Percentiles rank a stretch among this genome's conserved stretches.
phyloP scores from a whole-genome alignment of 2,329 filamentous ascomycete species.

The Aurifilum marmelostoma region DNA sequence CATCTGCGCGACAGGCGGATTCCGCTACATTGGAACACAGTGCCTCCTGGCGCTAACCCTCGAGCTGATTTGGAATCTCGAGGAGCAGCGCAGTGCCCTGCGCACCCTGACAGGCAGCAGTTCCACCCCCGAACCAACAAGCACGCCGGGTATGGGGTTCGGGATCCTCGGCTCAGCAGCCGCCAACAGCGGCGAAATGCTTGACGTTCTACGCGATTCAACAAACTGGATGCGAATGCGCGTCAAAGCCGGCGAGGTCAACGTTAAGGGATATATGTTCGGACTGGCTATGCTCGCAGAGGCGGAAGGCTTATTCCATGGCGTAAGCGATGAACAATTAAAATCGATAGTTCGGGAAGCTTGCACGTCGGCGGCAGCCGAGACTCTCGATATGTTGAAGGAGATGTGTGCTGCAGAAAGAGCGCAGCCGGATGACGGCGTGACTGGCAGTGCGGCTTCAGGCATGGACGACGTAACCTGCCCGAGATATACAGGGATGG shows the following conservation, averaged over 20 bases:
- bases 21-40: constrained; percentile 47
- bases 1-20: constrained; percentile 46
- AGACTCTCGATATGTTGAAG: constrained; percentile 41
- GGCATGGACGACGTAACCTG: not conserved
- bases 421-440: not conserved
- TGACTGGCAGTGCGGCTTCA: not conserved
- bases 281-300: constrained; percentile 43
- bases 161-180: constrained; percentile 32
- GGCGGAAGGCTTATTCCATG: constrained; percentile 45
- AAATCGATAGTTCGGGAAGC: constrained; percentile 39
- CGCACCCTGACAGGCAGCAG: constrained; percentile 28
- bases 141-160: constrained; percentile 13
- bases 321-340: constrained; percentile 41
- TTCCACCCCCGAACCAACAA: not conserved
- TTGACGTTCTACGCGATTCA: constrained; percentile 46
- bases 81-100: constrained; percentile 44
- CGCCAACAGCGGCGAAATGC: constrained; percentile 44
- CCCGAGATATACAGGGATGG: constrained; percentile 4
- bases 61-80: constrained; percentile 51
- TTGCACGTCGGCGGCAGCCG: constrained; percentile 40
- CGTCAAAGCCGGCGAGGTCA: constrained; percentile 56
- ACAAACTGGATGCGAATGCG: constrained; percentile 44
- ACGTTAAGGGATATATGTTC: constrained; percentile 56
- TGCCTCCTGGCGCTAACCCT: constrained; percentile 48
- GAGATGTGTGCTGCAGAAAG: constrained; percentile 33